These are phyloP conservation scores for Ensete ventricosum DNA, from an alignment of 176 grass and related monocot species.

Conservation along the genomic window DNA sequence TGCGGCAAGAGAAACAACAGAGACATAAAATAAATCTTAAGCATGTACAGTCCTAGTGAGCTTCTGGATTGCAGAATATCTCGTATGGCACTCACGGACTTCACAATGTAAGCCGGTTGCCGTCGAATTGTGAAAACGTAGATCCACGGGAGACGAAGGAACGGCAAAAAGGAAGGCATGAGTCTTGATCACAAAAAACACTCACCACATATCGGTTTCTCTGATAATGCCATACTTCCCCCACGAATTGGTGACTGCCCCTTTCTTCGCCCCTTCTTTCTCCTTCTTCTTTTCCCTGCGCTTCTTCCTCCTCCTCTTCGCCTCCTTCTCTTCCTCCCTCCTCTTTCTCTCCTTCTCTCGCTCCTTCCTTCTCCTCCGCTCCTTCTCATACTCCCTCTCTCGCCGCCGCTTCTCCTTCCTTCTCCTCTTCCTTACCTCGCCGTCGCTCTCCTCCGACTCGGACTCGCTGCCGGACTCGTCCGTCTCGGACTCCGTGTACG, in stretches of 20 bases:
- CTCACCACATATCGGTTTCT: slow-evolving; percentile 94
- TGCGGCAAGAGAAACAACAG: too few relatives aligned
- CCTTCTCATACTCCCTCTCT: slow-evolving; percentile 32
- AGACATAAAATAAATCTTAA: too few relatives aligned
- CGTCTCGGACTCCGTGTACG: slow-evolving; percentile 37
- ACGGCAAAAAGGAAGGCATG: neutral
- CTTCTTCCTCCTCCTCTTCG: slow-evolving; percentile 17
- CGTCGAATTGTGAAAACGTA: too few relatives aligned
- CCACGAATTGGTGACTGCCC: slow-evolving; percentile 84
- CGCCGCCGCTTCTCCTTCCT: slow-evolving; percentile 33
- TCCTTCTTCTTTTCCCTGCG: slow-evolving; percentile 38
- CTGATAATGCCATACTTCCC: slow-evolving; percentile 93
- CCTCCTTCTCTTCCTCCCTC: slow-evolving; percentile 14
- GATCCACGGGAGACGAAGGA: neutral
- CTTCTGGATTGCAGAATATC: too few relatives aligned
- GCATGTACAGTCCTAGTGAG: too few relatives aligned
- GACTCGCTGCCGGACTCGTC: slow-evolving; percentile 11
- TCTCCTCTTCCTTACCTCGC: slow-evolving; percentile 38
- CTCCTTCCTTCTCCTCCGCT: slow-evolving; percentile 30
- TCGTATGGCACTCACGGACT: too few relatives aligned
- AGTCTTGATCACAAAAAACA: neutral
- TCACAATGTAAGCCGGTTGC: too few relatives aligned
- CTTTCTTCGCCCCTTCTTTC: slow-evolving; percentile 57
- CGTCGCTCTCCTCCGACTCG: slow-evolving; percentile 34
- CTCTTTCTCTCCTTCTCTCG: slow-evolving; percentile 27